Conservation (phyloP, 495 filamentous ascomycete genomes). For the Tuber melanosporum region DNA sequence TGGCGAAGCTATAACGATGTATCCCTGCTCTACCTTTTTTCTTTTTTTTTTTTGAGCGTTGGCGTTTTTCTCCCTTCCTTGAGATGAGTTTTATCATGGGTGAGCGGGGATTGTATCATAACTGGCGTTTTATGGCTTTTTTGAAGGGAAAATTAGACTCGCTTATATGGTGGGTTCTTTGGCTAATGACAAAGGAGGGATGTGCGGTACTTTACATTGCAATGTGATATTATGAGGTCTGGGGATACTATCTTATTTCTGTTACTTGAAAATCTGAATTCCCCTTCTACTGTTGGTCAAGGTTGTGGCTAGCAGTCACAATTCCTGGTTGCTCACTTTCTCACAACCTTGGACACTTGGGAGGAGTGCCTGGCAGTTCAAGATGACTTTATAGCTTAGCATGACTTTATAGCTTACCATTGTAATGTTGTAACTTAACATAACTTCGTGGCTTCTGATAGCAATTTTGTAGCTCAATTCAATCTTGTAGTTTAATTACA, state of each 20-base stretch:
- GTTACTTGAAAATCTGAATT: background rate
- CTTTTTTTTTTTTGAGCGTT: constrained; percentile 11
- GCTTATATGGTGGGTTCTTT: background rate
- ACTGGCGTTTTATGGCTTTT: background rate
- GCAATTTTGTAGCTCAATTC: too few species aligned
- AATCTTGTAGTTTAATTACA: too few species aligned
- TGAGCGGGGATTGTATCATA: background rate
- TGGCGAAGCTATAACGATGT: constrained; percentile 16
- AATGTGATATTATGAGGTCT: background rate
- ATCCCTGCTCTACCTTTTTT: constrained; percentile 21
- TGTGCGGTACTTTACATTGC: background rate
- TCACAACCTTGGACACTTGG: too few species aligned
- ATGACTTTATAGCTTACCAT: too few species aligned
- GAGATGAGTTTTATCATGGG: background rate
- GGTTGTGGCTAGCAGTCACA: too few species aligned
- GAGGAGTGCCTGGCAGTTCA: too few species aligned
- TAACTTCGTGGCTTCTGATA: too few species aligned
- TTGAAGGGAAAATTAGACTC: background rate
- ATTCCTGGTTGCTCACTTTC: too few species aligned
- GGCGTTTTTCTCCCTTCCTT: constrained; percentile 10
- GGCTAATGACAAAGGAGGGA: background rate
- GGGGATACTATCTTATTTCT: background rate
- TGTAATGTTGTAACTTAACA: too few species aligned
- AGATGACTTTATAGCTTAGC: too few species aligned
- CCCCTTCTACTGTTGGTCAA: background rate